Percentiles rank a stretch among this genome's conserved stretches.
Conservation (phyloP, 495 filamentous ascomycete genomes). For the Xylaria curta region DNA sequence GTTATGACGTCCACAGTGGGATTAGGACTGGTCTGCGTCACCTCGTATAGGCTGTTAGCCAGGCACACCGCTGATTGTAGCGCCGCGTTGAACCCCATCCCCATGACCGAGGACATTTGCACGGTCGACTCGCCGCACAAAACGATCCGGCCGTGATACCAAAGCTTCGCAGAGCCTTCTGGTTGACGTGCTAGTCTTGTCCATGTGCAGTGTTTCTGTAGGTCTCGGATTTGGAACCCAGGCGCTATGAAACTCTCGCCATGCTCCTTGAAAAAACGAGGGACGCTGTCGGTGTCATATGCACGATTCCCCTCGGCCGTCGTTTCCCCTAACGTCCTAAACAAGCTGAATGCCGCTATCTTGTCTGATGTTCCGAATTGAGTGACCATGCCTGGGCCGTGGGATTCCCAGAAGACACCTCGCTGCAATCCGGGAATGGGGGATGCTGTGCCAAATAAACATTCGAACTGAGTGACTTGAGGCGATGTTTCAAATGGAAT, state of each 20-base stretch:
- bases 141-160: slow-evolving; percentile 2
- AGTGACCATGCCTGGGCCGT: neutral
- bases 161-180: neutral
- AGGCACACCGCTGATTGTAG: neutral
- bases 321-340: neutral
- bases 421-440: neutral
- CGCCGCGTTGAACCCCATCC: neutral
- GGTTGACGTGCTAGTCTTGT: neutral
- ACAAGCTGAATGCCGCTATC: neutral
- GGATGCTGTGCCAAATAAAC: neutral
- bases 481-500: neutral
- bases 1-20: neutral
- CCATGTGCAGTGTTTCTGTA: neutral
- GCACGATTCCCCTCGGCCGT: neutral
- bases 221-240: neutral
- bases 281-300: neutral
- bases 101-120: neutral
- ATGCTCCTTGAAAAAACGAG: neutral
- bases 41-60: neutral
- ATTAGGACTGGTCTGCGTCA: neutral
- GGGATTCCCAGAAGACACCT: neutral
- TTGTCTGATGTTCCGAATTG: neutral
- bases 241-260: neutral
- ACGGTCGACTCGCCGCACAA: neutral
- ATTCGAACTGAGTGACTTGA: neutral